Percentiles rank a stretch among this genome's conserved stretches.
These are phyloP conservation scores for Nothophytophthora sp. DNA, from an alignment of 352 stramenopile genomes.

Conservation along the genomic window DNA sequence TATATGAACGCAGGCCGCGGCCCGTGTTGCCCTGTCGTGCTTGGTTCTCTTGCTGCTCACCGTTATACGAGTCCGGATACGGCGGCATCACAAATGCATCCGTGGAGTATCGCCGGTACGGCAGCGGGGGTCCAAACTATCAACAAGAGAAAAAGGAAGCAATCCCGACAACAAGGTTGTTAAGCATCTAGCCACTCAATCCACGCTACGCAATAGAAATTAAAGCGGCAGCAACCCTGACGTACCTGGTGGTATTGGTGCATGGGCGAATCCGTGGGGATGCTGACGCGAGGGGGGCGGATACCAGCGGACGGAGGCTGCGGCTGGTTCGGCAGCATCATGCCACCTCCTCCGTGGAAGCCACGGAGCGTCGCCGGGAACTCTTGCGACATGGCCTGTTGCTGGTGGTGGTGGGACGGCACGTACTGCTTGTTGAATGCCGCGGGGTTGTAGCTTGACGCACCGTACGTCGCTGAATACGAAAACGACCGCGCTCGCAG, in stretches of 20 bases:
- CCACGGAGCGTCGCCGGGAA: slow-evolving; percentile 58
- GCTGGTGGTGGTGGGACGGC: slow-evolving; percentile 35
- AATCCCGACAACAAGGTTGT: not conserved
- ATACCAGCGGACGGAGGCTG: slow-evolving; percentile 35
- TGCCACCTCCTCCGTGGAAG: slow-evolving; percentile 46
- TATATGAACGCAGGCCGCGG: slow-evolving; percentile 72
- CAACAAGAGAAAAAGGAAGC: not conserved
- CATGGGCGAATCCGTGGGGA: slow-evolving; percentile 68
- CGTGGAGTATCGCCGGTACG: slow-evolving; percentile 74
- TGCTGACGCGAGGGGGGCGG: slow-evolving; percentile 68
- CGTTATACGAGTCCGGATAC: slow-evolving; percentile 61
- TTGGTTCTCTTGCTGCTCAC: slow-evolving; percentile 55
- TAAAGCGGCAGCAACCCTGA: slow-evolving; percentile 3
- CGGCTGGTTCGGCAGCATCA: slow-evolving; percentile 37
- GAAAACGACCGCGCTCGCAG: slow-evolving; percentile 79
- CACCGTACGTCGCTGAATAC: slow-evolving; percentile 63
- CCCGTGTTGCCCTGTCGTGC: slow-evolving; percentile 41
- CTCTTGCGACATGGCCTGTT: slow-evolving; percentile 39
- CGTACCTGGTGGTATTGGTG: slow-evolving; percentile 65
- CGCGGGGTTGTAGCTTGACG: slow-evolving; percentile 44
- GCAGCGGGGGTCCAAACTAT: slow-evolving; percentile 49
- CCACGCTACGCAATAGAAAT: not conserved
- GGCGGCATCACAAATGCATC: slow-evolving; percentile 63
- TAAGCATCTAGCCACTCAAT: slow-evolving; percentile 3
- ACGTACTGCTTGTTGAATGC: slow-evolving; percentile 52